Evolutionary conservation across 2,329 filamentous ascomycete species (phyloP).

Genomic region (Fusarium fujikuroi): DNA sequence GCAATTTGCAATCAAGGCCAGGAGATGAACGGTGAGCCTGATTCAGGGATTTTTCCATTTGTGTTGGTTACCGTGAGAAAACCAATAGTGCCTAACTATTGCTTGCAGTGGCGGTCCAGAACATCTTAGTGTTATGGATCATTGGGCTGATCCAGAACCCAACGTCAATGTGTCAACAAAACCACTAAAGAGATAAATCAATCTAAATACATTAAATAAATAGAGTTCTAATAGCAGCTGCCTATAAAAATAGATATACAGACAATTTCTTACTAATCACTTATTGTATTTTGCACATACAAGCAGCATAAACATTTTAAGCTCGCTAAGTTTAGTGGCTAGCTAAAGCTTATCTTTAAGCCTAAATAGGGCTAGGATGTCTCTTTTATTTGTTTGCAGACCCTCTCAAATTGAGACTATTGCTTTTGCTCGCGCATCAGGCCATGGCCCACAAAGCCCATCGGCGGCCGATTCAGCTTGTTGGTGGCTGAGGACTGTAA

Average conservation of each 20-base stretch:
- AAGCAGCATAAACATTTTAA: not conserved
- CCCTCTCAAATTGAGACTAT: not conserved
- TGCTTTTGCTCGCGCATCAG: not conserved
- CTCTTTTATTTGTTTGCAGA: not conserved
- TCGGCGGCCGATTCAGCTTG: not conserved
- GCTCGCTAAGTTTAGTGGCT: fast-evolving
- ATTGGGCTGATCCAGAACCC: not conserved
- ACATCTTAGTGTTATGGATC: not conserved
- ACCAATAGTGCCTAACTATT: not conserved
- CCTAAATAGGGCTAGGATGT: not conserved
- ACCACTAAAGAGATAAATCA: too few species aligned
- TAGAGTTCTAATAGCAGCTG: too few species aligned
- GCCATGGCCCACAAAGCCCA: not conserved
- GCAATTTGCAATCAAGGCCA: not conserved
- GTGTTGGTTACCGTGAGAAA: not conserved
- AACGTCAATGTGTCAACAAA: too few species aligned
- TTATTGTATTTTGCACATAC: fast-evolving
- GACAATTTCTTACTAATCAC: fast-evolving
- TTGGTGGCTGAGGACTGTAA: not conserved
- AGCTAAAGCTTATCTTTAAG: not conserved
- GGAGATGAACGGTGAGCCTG: not conserved
- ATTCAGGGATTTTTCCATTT: not conserved
- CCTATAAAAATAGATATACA: too few species aligned
- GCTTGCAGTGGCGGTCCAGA: not conserved
- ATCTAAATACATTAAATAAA: too few species aligned